Conservation (phyloP, 371 early-diverging fungal species). For the Dinochytrium kinnereticum region DNA sequence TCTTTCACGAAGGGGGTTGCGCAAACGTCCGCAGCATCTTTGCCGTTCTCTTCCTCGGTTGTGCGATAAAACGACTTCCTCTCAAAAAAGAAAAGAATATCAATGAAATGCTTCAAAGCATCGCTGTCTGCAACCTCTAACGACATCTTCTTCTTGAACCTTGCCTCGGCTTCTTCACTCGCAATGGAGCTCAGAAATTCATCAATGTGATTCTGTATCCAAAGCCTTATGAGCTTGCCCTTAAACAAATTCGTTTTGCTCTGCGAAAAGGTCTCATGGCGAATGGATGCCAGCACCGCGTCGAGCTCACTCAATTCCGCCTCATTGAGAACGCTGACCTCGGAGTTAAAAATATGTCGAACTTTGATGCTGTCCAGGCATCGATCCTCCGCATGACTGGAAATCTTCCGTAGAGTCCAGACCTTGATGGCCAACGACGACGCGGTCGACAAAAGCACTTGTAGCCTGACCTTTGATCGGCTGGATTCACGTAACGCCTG, state of each 20-base stretch:
- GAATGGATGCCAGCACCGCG: constrained; percentile 1
- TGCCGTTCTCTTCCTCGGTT: constrained; percentile 11
- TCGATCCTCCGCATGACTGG: constrained; percentile 18
- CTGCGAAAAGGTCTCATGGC: constrained; percentile 4
- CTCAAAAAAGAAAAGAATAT: constrained; percentile 44
- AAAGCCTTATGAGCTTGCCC: constrained; percentile 52
- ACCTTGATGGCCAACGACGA: constrained; percentile 11
- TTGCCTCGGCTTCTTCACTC: not conserved
- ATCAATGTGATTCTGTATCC: constrained; percentile 62
- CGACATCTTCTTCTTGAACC: not conserved
- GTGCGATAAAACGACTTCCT: constrained; percentile 10
- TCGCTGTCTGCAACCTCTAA: not conserved
- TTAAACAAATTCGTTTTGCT: constrained; percentile 29
- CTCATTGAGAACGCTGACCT: constrained; percentile 18
- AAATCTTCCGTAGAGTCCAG: constrained; percentile 32
- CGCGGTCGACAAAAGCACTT: not conserved
- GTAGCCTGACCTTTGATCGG: constrained; percentile 7
- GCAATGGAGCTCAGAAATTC: constrained; percentile 40
- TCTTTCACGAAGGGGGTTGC: constrained; percentile 45
- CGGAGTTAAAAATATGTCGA: constrained; percentile 25
- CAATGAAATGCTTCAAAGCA: constrained; percentile 35
- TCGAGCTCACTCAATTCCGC: constrained; percentile 13
- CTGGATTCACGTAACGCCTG: constrained; percentile 4
- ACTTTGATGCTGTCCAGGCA: constrained; percentile 25
- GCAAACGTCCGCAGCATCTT: not conserved